Conservation (phyloP, 2,329 filamentous ascomycete genomes). For the Aspergillus ibericus region DNA sequence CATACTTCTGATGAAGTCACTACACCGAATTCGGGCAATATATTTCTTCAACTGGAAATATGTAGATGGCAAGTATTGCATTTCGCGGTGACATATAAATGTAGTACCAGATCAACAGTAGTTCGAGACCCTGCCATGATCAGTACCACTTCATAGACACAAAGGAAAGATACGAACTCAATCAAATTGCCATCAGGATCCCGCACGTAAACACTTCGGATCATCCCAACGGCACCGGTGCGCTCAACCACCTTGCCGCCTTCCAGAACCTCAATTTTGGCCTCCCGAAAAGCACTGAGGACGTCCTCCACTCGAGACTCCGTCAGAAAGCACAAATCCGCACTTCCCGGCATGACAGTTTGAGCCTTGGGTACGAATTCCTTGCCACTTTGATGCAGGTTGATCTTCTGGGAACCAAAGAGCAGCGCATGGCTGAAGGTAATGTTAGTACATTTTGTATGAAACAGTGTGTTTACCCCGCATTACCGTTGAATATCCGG, state of each 20-base stretch:
- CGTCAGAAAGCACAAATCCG: conserved; percentile 61
- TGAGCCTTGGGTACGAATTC: conserved; percentile 63
- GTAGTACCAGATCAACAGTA: background rate
- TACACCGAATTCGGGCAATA: too few relatives aligned
- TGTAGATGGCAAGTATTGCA: too few relatives aligned
- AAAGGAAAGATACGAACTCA: conserved; percentile 50
- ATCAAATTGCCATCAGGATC: conserved; percentile 64
- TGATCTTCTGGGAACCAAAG: conserved; percentile 63
- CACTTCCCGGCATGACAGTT: conserved; percentile 56
- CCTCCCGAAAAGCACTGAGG: conserved; percentile 40
- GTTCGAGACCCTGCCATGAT: background rate
- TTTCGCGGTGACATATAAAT: too few relatives aligned
- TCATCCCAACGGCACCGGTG: conserved; percentile 56
- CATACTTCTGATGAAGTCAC: too few relatives aligned
- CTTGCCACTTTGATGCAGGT: conserved; percentile 58
- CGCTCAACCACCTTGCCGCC: conserved; percentile 54
- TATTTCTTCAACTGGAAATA: too few relatives aligned
- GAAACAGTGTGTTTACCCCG: background rate
- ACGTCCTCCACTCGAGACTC: conserved; percentile 52
- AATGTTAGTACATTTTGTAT: background rate
- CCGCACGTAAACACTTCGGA: conserved; percentile 60
- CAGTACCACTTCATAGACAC: background rate
- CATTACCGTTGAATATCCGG: conserved; percentile 27
- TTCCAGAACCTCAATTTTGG: conserved; percentile 49
- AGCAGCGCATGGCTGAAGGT: conserved; percentile 53